Conservation (phyloP, 805 yeast species). For the Starmerella kuoi region DNA sequence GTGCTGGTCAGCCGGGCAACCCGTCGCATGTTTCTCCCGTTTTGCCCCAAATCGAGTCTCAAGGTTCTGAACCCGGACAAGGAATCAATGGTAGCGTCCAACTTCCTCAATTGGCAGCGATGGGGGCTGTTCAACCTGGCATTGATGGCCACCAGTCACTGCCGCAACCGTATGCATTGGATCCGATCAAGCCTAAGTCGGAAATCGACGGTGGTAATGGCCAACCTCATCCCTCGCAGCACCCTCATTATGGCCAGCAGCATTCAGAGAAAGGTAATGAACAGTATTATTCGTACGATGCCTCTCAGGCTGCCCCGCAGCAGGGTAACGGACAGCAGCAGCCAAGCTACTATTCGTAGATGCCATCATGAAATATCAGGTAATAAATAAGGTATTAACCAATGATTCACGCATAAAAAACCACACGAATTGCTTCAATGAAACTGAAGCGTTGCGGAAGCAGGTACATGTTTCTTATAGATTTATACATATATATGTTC, state of each 20-base stretch:
- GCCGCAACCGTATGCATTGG: slow-evolving; percentile 5
- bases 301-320: slow-evolving; percentile 5
- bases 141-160: slow-evolving; percentile 4
- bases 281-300: slow-evolving; percentile 1
- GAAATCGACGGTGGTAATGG: neutral
- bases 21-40: slow-evolving; percentile 1
- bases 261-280: slow-evolving; percentile 4
- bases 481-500: too few relatives aligned
- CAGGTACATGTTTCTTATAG: too few relatives aligned
- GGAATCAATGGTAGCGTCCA: slow-evolving; percentile 4
- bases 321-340: slow-evolving; percentile 5
- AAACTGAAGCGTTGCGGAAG: too few relatives aligned
- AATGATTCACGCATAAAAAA: too few relatives aligned
- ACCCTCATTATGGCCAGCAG: slow-evolving; percentile 1
- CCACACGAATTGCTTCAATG: too few relatives aligned
- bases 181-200: slow-evolving; percentile 1
- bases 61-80: neutral
- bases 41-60: slow-evolving; percentile 6
- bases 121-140: slow-evolving; percentile 2
- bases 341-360: neutral
- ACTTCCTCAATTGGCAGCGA: slow-evolving; percentile 3
- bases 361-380: too few relatives aligned
- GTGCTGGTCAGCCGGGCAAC: slow-evolving; percentile 1
- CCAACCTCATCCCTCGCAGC: slow-evolving; percentile 2
- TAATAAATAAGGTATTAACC: too few relatives aligned